Conservation (phyloP, 2,329 filamentous ascomycete genomes). For the Aspergillus sclerotialis region DNA sequence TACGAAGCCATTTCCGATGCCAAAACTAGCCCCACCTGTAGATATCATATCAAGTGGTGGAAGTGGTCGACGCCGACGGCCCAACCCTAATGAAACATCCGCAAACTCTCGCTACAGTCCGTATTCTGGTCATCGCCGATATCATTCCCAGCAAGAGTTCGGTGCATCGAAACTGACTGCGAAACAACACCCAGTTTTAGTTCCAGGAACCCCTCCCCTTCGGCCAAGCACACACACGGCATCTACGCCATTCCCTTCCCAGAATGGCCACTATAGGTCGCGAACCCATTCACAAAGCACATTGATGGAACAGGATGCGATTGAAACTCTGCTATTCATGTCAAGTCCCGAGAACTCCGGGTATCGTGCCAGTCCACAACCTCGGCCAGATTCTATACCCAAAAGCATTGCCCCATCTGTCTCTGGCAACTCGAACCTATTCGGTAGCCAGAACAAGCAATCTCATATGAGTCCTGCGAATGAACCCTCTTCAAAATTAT, state of each 20-base stretch:
- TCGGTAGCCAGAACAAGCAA: slow-evolving; percentile 8
- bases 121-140: slow-evolving; percentile 21
- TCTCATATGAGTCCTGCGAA: slow-evolving; percentile 12
- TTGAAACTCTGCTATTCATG: slow-evolving; percentile 46
- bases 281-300: slow-evolving; percentile 37
- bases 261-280: slow-evolving; percentile 17
- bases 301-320: slow-evolving; percentile 44
- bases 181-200: slow-evolving; percentile 12
- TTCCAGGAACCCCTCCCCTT: slow-evolving; percentile 27
- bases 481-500: not conserved
- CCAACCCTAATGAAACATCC: slow-evolving; percentile 28
- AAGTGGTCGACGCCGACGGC: slow-evolving; percentile 26
- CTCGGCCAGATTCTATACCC: slow-evolving; percentile 11
- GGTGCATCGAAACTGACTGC: slow-evolving; percentile 12
- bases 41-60: slow-evolving; percentile 32
- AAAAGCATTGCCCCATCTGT: slow-evolving; percentile 21
- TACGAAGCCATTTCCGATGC: slow-evolving; percentile 13
- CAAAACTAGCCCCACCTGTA: slow-evolving; percentile 37
- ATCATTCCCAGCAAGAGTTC: slow-evolving; percentile 27
- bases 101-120: slow-evolving; percentile 12
- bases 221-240: slow-evolving; percentile 13
- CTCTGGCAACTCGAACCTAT: slow-evolving; percentile 7
- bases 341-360: slow-evolving; percentile 43
- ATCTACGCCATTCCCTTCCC: slow-evolving; percentile 10
- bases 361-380: slow-evolving; percentile 32